Evolutionary conservation across 805 yeast species (phyloP), one percentile per base, ranked within the genome.

Genomic region (Metschnikowia drakensbergensis): DNA sequence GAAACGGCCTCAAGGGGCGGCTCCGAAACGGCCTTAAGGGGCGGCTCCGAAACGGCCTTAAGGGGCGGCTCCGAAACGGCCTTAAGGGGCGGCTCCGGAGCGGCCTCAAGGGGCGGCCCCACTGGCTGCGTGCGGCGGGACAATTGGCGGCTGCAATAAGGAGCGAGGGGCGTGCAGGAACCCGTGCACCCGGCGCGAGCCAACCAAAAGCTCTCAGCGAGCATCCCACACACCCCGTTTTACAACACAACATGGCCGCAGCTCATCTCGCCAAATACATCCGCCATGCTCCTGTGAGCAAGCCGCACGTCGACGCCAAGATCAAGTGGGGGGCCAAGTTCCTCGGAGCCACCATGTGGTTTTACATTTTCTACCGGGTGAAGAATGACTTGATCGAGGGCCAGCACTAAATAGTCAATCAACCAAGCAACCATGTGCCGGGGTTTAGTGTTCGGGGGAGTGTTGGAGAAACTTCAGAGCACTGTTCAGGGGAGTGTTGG

Each of bases 291-390:
- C 77, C 78, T 22, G 80, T 81, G 32, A 81, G 86, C 39, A 74
- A 75, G 51, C 92, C 94, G 30, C 83, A 84, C 57, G 82, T 81
- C 17, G 80, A 82, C 36, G 69, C 78, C 2, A 68, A 77, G 37
- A 77, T 83, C 60, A 75, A 79, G 49, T 73, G 81, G 67, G 76
- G 83, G 22, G 78, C 88, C 40, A 84, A 84, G 58, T 65, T 76
- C 22, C 75, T 88, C 37, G 96, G 96, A 8, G 96, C 92, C 35
- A 77, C 90, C 46, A 84, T 86, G 88, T 86, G 94, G 87, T 88
- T 87, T 68, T 88, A 92, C 87, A 78, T 88, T 53, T 76, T 88
- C 62, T 88, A 86, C 76, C 77, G 96, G 65, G 75, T 86, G 39
- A 83, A 84, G 69, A 83, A 86, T 64, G 92, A 83, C 59, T 43